Evolutionary conservation across 108 stramenopile genomes (phyloP), one percentile per base, ranked within the genome.

Genomic region (Skeletonema menzelii): DNA sequence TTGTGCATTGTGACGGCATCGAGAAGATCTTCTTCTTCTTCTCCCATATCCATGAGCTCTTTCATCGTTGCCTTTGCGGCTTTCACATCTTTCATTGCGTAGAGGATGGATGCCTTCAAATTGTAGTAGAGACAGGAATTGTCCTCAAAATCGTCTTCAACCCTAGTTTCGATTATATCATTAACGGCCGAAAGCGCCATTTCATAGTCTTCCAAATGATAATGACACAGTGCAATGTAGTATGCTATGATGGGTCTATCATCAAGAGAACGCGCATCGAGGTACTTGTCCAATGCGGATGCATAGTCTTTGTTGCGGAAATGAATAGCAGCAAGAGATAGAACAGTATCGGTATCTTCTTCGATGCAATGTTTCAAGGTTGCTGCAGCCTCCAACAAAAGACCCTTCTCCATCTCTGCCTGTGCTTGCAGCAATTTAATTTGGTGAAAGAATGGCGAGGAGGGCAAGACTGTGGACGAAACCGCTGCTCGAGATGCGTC

Each of bases 1-100:
- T 97, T 97, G 88, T 96, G 95, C 0, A 95, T 79, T 1, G 92
- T 88, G 37, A 97, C 92, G 8, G 93, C 73, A 60, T 97, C 96
- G 4, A 95, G 95, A 3, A 94, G 63, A 64, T 93, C 90, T 59
- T 80, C 76, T 53, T 87, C 89, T 32, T 80, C 64, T 32, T 4
- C 31, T 3, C 40, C 22, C 1, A 90, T 66, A 4, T 93, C 87
- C 13, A 90, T 89, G 91, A 95, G 85, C 40, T 88, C 88, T 53
- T 66, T 82, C 56, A 94, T 75, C 27, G 85, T 84, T 55, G 91
- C 87, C 59, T 69, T 81, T n/a, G 94, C 90, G 11, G 77, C 84
- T 6, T 76, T 88, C 12, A 53, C 5, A 53, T 90, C 59, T 35
- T 84, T 90, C 56, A 73, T 70, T 13, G 70, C 67, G 61, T 80